Percentiles rank a stretch among this genome's conserved stretches.
Conservation (phyloP, 2,329 filamentous ascomycete genomes). For the Fusarium sp. region DNA sequence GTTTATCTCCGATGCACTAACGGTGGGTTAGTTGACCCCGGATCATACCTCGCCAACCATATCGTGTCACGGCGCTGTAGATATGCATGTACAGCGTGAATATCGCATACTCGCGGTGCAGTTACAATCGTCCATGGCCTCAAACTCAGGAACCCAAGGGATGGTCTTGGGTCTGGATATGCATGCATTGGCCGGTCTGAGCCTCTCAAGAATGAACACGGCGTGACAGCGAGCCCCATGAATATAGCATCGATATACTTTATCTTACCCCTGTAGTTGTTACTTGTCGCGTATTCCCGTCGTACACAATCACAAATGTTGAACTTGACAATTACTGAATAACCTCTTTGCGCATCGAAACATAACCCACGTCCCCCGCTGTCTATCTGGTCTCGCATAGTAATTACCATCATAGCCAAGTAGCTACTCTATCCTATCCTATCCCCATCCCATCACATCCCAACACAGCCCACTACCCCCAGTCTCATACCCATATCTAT, state of each 20-base stretch:
- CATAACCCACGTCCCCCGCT: slow-evolving; percentile 14
- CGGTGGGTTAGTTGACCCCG: slow-evolving; percentile 6
- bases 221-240: not conserved
- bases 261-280: not conserved
- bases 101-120: not conserved
- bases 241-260: slow-evolving; percentile 3
- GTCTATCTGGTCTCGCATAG: not conserved
- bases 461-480: not conserved
- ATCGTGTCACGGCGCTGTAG: not conserved
- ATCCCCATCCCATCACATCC: not conserved
- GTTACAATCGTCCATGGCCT: not conserved
- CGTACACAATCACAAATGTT: not conserved
- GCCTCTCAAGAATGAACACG: slow-evolving; percentile 7
- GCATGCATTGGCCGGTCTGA: not conserved
- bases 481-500: slow-evolving; percentile 3
- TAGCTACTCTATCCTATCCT: not conserved
- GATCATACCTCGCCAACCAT: slow-evolving; percentile 8
- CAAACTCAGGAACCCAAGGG: not conserved
- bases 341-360: slow-evolving; percentile 24
- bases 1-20: slow-evolving; percentile 23
- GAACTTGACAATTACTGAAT: not conserved
- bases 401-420: slow-evolving; percentile 4
- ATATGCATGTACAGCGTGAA: not conserved
- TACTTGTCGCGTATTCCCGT: slow-evolving; percentile 4
- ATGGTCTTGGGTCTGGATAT: not conserved